Percentiles rank a stretch among this genome's conserved stretches.
Evolutionary conservation across 2,329 filamentous ascomycete genomes (phyloP).

Genomic region (Botryotinia calthae): DNA sequence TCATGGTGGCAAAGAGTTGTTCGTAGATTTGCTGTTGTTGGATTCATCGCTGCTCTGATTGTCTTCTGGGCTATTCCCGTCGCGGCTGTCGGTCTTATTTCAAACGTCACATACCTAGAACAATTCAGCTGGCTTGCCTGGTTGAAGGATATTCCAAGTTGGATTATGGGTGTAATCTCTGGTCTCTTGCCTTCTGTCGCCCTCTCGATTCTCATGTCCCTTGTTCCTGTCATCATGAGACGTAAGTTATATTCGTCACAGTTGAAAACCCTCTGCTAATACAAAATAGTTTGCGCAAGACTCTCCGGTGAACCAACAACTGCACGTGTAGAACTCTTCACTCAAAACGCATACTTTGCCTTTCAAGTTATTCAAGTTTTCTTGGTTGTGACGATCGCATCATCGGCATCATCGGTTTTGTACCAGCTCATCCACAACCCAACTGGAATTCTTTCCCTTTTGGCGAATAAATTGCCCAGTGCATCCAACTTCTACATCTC

Average conservation of each 20-base stretch:
- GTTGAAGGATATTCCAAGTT: constrained; percentile 65
- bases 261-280: constrained; percentile 22
- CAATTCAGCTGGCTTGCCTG: constrained; percentile 68
- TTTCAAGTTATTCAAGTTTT: constrained; percentile 94
- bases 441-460: constrained; percentile 56
- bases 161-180: constrained; percentile 78
- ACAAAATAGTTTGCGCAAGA: constrained; percentile 65
- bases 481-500: constrained; percentile 93
- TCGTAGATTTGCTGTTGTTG: constrained; percentile 65
- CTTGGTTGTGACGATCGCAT: constrained; percentile 78
- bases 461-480: constrained; percentile 73
- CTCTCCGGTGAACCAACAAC: constrained; percentile 75
- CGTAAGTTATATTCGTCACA: constrained; percentile 47
- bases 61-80: constrained; percentile 82
- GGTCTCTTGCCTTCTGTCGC: constrained; percentile 79
- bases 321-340: constrained; percentile 80
- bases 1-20: constrained; percentile 83
- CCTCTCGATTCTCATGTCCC: constrained; percentile 78
- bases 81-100: constrained; percentile 78
- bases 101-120: constrained; percentile 73
- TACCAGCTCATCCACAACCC: constrained; percentile 63
- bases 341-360: constrained; percentile 86
- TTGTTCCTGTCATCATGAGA: constrained; percentile 80
- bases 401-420: constrained; percentile 71
- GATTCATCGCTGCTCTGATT: constrained; percentile 73